These are phyloP conservation scores for Manihot esculenta DNA, from an alignment of 441 rosid genomes.

Conservation along the genomic window DNA sequence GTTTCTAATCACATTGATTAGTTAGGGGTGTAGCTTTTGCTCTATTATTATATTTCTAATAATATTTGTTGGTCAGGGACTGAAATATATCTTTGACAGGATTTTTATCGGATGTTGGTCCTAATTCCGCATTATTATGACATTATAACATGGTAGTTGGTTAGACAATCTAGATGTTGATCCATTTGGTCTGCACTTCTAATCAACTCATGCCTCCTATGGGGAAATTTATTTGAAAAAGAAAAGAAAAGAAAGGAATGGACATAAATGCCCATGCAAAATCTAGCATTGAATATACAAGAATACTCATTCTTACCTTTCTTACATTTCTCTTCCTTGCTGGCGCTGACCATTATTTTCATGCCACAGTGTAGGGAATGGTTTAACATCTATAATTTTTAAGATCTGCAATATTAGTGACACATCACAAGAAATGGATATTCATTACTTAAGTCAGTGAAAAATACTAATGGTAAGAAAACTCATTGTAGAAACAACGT, in stretches of 20 bases:
- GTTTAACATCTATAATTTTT: constrained; percentile 70
- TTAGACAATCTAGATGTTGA: constrained; percentile 47
- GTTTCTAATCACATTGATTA: too few species aligned
- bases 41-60: too few species aligned
- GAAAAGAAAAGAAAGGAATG: background rate
- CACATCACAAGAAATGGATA: background rate
- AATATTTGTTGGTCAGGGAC: too few species aligned
- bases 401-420: constrained; percentile 62
- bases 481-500: background rate
- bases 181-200: constrained; percentile 40
- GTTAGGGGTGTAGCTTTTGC: too few species aligned
- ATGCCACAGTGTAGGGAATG: constrained; percentile 86
- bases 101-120: too few species aligned
- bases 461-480: background rate
- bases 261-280: background rate
- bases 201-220: background rate
- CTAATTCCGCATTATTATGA: too few species aligned
- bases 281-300: constrained; percentile 2
- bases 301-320: constrained; percentile 47
- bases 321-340: constrained; percentile 79
- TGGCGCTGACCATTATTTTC: constrained; percentile 82
- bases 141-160: too few species aligned
- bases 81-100: too few species aligned
- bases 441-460: background rate
- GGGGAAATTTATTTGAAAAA: background rate